phyloP scores from a whole-genome alignment of 768 basidiomycete species.

The Pilatotrama ljubarskyi region DNA sequence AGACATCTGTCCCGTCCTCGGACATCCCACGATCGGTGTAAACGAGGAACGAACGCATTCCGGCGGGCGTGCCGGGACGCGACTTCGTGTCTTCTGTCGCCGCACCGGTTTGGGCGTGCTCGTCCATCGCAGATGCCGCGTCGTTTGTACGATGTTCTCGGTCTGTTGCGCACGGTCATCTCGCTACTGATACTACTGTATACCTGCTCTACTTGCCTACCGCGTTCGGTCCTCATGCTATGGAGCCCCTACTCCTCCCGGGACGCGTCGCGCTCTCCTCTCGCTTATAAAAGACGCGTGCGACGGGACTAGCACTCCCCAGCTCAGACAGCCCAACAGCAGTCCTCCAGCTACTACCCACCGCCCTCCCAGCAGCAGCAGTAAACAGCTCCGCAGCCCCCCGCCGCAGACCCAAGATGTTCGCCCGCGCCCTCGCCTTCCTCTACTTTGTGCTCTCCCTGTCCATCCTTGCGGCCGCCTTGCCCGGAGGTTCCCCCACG shows the following conservation, averaged over 20 bases:
- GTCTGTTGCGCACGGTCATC: not conserved
- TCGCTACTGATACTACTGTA: not conserved
- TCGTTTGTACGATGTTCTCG: not conserved
- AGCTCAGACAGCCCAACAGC: slow-evolving; percentile 11
- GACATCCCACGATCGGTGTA: too few relatives aligned
- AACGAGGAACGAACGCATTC: not conserved
- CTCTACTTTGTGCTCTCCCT: slow-evolving; percentile 12
- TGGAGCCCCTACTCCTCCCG: not conserved
- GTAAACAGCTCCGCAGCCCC: not conserved
- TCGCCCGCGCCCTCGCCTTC: slow-evolving; percentile 12
- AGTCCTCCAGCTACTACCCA: not conserved
- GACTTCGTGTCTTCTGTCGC: not conserved
- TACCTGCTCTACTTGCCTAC: not conserved
- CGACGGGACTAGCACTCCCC: not conserved
- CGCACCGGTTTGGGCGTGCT: not conserved
- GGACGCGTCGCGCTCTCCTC: not conserved
- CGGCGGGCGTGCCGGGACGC: not conserved
- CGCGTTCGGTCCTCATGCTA: not conserved
- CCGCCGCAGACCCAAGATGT: slow-evolving; percentile 5
- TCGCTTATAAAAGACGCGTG: slow-evolving; percentile 2
- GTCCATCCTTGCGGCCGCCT: slow-evolving; percentile 22
- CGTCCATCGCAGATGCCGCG: not conserved
- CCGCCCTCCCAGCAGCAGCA: too few relatives aligned
- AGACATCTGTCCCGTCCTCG: too few relatives aligned
- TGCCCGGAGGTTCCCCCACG: slow-evolving; percentile 7